Evolutionary conservation across 768 basidiomycete species (phyloP).

Genomic region (Fomitopsis pulvina): DNA sequence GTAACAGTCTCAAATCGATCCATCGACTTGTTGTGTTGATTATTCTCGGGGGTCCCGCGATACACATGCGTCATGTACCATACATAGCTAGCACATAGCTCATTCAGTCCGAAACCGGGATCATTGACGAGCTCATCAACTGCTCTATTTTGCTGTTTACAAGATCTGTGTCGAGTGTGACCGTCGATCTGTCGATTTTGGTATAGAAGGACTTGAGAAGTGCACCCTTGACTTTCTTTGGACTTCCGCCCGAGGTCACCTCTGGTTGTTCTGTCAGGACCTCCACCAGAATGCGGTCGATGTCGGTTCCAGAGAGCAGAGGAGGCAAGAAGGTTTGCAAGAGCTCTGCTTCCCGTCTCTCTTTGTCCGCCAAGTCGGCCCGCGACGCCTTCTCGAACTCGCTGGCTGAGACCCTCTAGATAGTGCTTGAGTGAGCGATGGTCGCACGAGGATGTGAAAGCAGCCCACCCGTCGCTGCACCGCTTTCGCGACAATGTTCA

Average conservation of each 20-base stretch:
- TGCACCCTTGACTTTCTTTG: constrained; percentile 34
- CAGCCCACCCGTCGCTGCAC: constrained; percentile 49
- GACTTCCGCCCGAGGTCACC: constrained; percentile 20
- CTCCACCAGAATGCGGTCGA: constrained; percentile 44
- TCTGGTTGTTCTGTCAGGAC: constrained; percentile 29
- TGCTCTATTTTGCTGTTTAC: constrained; percentile 47
- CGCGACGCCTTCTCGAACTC: constrained; percentile 54
- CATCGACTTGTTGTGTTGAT: not conserved
- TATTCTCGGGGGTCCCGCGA: not conserved
- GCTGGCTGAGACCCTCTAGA: constrained; percentile 51
- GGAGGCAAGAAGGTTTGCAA: constrained; percentile 56
- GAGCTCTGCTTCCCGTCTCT: constrained; percentile 48
- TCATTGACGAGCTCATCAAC: constrained; percentile 13
- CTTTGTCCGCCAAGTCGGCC: constrained; percentile 58
- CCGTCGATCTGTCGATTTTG: constrained; percentile 50
- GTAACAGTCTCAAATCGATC: no score
- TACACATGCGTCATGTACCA: not conserved
- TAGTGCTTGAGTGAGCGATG: not conserved
- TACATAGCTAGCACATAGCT: not conserved
- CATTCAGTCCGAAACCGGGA: no score
- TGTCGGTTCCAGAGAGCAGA: constrained; percentile 44
- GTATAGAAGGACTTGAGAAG: constrained; percentile 62
- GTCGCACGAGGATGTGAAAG: not conserved
- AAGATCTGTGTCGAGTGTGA: constrained; percentile 44
- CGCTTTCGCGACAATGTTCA: constrained; percentile 52